phyloP scores from a whole-genome alignment of 129 eudicot genomes.

The Apium graveolens region DNA sequence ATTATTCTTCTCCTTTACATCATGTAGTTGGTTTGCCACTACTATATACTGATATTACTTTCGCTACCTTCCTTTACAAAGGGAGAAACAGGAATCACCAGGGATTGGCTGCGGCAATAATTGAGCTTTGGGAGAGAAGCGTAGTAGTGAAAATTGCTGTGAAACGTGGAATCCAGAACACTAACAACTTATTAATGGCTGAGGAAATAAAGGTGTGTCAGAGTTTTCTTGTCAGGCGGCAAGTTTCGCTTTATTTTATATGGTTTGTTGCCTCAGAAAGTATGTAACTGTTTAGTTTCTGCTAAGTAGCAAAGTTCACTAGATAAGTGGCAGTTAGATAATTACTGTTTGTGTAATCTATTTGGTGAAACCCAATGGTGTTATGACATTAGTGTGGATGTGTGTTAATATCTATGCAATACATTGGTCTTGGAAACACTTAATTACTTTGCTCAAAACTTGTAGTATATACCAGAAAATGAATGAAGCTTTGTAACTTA shows the following conservation, averaged over 20 bases:
- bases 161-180: slow-evolving; percentile 97
- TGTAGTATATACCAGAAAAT: neutral
- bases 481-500: neutral
- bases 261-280: neutral
- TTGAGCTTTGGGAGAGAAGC: slow-evolving; percentile 95
- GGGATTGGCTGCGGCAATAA: slow-evolving; percentile 76
- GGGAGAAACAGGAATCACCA: slow-evolving; percentile 99
- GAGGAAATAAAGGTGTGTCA: slow-evolving; percentile 77
- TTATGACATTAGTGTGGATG: neutral
- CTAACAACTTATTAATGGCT: slow-evolving; percentile 89
- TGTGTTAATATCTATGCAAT: neutral
- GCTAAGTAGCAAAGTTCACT: neutral
- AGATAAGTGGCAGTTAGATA: neutral
- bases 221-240: neutral
- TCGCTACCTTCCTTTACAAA: slow-evolving; percentile 20
- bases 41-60: slow-evolving; percentile 13
- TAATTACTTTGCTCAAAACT: slow-evolving; percentile 1
- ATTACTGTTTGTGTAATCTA: neutral
- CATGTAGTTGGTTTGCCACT: slow-evolving; percentile 7
- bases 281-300: neutral
- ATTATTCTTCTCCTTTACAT: slow-evolving; percentile 17
- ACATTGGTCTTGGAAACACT: neutral
- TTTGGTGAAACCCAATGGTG: neutral
- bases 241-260: neutral
- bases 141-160: slow-evolving; percentile 92